Conservation (phyloP, 2,329 filamentous ascomycete species). For the Fusarium chuoi region DNA sequence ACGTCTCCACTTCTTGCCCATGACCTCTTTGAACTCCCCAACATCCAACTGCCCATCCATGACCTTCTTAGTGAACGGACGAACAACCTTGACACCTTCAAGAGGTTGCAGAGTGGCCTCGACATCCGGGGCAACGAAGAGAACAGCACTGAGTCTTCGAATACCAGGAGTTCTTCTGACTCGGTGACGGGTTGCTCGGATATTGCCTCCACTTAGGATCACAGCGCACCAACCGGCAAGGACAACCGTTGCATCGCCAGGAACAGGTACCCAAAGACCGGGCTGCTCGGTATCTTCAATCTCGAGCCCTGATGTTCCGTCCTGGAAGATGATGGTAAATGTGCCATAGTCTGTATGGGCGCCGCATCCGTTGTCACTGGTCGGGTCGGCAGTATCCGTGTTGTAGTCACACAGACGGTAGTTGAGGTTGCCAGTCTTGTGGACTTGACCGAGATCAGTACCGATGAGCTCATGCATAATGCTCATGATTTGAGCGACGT, state of each 20-base stretch:
- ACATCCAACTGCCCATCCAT: neutral
- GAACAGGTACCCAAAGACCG: neutral
- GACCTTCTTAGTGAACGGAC: neutral
- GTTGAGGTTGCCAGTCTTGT: neutral
- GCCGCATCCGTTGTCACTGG: neutral
- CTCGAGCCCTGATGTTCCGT: neutral
- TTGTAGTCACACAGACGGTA: neutral
- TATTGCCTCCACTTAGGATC: neutral
- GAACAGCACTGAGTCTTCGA: neutral
- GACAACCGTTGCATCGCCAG: neutral
- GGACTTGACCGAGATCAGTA: neutral
- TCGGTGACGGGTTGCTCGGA: neutral
- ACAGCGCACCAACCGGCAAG: constrained; percentile 3
- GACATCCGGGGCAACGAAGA: neutral
- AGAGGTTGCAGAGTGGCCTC: neutral
- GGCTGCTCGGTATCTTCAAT: neutral
- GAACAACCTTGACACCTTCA: neutral
- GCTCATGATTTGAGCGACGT: neutral
- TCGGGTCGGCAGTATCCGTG: neutral
- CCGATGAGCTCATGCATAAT: neutral
- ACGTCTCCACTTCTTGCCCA: constrained; percentile 1
- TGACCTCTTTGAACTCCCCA: neutral
- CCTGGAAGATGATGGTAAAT: neutral
- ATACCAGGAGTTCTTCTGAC: neutral
- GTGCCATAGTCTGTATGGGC: constrained; percentile 3